Evolutionary conservation across 1,284 basidiomycete species (phyloP), one percentile per base, ranked within the genome.

Genomic region (Ceratobasidium sp.): DNA sequence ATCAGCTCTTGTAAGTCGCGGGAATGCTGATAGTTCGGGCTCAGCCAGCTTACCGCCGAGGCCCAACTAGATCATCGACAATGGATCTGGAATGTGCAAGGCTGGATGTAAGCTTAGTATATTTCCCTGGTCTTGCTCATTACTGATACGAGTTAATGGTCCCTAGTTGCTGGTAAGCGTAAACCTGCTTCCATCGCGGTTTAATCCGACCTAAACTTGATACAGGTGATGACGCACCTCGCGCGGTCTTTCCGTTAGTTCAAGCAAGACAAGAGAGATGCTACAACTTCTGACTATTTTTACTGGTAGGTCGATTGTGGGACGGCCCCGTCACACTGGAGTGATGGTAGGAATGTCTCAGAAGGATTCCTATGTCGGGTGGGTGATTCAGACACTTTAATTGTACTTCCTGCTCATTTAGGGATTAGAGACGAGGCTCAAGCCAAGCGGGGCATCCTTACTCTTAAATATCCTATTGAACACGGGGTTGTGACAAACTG

Each of bases 71-170:
- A 89, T 92, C 80, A 89, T 92, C 80, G 90, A 92, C 83, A 92
- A 92, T 80, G 89, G 91, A 79, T 92, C 89, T 76, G 92, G 91
- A 80, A 94, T 93, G 91, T 93, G 91, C 87, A 94, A 94, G 83
- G 92, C 92, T 84, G 92, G 92, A 80, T 96, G 87, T 88, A 77
- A 76, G 86, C 85, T n/a, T 20, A 73, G 69, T 73, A 73, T 20
- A 35, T 71, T 62, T 38, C 38, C 22, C 68, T 73, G 22, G 22
- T 34, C 31, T 31, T 68, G 50, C 49, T 53, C 38, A 57, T 43
- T 73, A 68, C 73, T 77, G 54, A 81, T 22, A 15, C 75, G 4
- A 42, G 20, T 15, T 55, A 32, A 17, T 38, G n/a, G 42, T 45
- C 17, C 22, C 32, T 34, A 75, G 74, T 75, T 69, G 74, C 74